phyloP scores from a whole-genome alignment of 164 flowering plant species.

The Stephania japonica region DNA sequence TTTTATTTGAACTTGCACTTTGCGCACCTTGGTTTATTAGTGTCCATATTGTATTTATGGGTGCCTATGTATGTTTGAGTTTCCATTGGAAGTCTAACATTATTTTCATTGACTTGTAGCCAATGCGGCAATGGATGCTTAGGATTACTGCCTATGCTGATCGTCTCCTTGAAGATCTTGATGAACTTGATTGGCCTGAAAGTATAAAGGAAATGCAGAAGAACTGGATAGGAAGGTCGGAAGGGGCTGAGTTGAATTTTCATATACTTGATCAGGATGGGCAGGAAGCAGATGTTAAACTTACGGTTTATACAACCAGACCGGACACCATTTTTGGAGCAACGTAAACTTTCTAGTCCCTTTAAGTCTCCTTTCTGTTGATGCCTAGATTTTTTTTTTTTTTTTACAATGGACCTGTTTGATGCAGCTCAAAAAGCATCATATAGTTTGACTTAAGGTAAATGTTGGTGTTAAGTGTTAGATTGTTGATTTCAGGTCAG shows the following conservation, averaged over 20 bases:
- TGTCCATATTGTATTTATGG: slow-evolving; percentile 9
- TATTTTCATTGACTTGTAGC: slow-evolving; percentile 74
- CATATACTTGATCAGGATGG: slow-evolving; percentile 48
- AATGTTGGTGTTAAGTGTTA: no score
- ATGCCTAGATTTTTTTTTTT: background rate
- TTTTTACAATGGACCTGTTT: no score
- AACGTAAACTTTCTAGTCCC: slow-evolving; percentile 43
- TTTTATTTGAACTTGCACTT: background rate
- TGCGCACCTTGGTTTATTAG: no score
- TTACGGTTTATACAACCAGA: slow-evolving; percentile 87
- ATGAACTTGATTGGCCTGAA: slow-evolving; percentile 98
- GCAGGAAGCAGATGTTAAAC: slow-evolving; percentile 41
- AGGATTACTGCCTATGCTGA: slow-evolving; percentile 98
- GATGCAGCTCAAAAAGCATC: no score
- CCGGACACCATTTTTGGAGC: slow-evolving; percentile 97
- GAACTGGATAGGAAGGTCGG: slow-evolving; percentile 97
- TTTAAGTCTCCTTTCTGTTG: background rate
- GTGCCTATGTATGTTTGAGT: slow-evolving; percentile 18
- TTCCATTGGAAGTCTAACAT: slow-evolving; percentile 49
- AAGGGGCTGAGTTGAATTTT: slow-evolving; percentile 89
- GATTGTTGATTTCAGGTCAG: no score
- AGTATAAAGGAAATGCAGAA: slow-evolving; percentile 96
- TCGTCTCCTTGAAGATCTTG: slow-evolving; percentile 92
- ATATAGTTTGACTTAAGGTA: no score
- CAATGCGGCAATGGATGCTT: slow-evolving; percentile 99